Percentiles rank a stretch among this genome's conserved stretches.
phyloP scores from a whole-genome alignment of 129 eudicot species.

The Mikania micrantha region DNA sequence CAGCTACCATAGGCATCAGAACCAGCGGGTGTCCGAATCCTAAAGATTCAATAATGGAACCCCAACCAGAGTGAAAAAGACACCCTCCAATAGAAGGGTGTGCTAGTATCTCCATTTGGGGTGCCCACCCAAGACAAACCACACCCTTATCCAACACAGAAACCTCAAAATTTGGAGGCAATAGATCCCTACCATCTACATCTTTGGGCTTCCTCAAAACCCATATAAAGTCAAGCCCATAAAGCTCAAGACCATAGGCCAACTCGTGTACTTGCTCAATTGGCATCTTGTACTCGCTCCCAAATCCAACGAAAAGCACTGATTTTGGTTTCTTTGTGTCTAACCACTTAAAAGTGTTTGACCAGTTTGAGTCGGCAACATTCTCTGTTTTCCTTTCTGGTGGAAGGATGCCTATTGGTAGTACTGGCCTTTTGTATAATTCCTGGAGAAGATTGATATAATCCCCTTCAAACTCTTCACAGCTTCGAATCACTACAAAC shows the following conservation, averaged over 20 bases:
- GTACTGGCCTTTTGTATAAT: conserved; percentile 34
- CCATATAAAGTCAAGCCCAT: conserved; percentile 44
- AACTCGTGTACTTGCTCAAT: conserved; percentile 44
- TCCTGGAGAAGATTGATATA: conserved; percentile 31
- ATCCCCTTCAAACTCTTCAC: conserved; percentile 52
- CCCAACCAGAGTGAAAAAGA: conserved; percentile 59
- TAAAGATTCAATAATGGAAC: conserved; percentile 39
- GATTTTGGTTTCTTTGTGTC: conserved; percentile 35
- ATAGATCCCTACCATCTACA: conserved; percentile 16
- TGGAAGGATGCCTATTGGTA: conserved; percentile 50
- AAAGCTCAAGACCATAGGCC: conserved; percentile 46
- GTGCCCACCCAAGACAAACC: conserved; percentile 51
- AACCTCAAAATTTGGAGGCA: conserved; percentile 33
- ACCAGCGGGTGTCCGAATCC: conserved; percentile 43
- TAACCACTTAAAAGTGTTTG: conserved; percentile 38
- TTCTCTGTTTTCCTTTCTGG: conserved; percentile 19
- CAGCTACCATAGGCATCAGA: conserved; percentile 47
- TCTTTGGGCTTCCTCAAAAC: conserved; percentile 41
- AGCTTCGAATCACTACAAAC: conserved; percentile 36
- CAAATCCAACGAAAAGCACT: conserved; percentile 50
- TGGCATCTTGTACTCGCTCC: conserved; percentile 54
- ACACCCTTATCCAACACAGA: conserved; percentile 25
- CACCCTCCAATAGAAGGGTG: conserved; percentile 56
- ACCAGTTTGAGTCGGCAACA: conserved; percentile 23
- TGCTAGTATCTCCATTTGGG: conserved; percentile 44